These are phyloP conservation scores for Cylindrotheca closterium DNA, from an alignment of 108 stramenopile genomes.

Conservation along the genomic window DNA sequence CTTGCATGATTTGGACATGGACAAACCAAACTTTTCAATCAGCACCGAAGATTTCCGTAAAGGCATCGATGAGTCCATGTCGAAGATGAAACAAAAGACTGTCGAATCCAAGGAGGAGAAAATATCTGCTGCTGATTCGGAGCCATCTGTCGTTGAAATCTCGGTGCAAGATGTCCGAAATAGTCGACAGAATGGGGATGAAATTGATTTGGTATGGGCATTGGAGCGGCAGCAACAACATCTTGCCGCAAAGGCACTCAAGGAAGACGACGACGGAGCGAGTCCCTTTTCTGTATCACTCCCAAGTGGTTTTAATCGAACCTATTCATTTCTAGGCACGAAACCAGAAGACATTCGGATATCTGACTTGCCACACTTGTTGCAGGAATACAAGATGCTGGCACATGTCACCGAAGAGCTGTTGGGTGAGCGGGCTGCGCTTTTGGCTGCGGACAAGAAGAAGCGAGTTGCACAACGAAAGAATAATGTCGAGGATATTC, in stretches of 20 bases:
- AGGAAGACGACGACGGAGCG: constrained; percentile 4
- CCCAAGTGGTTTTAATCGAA: constrained; percentile 53
- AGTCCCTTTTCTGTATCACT: constrained; percentile 23
- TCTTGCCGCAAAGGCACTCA: no score
- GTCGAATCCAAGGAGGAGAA: constrained; percentile 8
- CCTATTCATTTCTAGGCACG: constrained; percentile 64
- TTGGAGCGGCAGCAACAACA: constrained; percentile 22
- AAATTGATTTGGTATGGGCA: constrained; percentile 73
- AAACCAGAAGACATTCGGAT: constrained; percentile 68
- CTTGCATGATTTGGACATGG: constrained; percentile 62
- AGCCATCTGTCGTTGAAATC: constrained; percentile 21
- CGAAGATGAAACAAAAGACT: constrained; percentile 13
- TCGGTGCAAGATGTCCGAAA: constrained; percentile 53
- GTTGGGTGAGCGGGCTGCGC: constrained; percentile 49
- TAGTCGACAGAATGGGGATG: constrained; percentile 61
- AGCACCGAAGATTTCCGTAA: constrained; percentile 54
- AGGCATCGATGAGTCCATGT: constrained; percentile 47
- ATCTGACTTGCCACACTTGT: constrained; percentile 59
- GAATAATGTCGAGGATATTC: not conserved
- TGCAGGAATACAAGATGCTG: constrained; percentile 77
- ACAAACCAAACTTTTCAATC: constrained; percentile 45
- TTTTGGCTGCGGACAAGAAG: constrained; percentile 19
- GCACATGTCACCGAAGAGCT: constrained; percentile 70
- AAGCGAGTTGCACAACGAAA: not conserved
- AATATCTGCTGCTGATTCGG: not conserved